Percentiles rank a stretch among this genome's conserved stretches.
These are phyloP conservation scores for Penicillium sp. DNA, from an alignment of 2,329 filamentous ascomycete species.

Conservation along the genomic window DNA sequence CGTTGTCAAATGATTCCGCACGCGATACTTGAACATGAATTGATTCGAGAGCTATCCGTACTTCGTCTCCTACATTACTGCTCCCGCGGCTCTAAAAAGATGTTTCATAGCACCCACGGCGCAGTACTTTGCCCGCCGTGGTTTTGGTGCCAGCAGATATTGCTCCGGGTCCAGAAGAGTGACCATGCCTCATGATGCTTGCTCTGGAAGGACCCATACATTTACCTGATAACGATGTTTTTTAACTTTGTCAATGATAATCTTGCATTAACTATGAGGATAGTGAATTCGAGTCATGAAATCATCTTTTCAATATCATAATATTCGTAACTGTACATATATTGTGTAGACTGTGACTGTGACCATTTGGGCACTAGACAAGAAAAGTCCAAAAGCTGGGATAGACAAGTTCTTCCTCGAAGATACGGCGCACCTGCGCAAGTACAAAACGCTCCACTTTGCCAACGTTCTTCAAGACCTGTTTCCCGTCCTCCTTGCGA, in stretches of 20 bases:
- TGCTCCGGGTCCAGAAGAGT: not conserved
- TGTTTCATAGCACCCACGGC: not conserved
- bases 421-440: constrained; percentile 92
- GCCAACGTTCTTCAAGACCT: constrained; percentile 95
- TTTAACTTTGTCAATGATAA: constrained; percentile 2
- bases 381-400: constrained; percentile 98
- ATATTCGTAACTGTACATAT: constrained; percentile 18
- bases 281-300: constrained; percentile 12
- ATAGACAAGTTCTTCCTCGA: constrained; percentile 98
- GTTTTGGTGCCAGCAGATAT: not conserved
- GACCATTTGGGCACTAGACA: constrained; percentile 50
- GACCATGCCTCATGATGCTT: constrained; percentile 1
- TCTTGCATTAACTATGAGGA: constrained; percentile 12
- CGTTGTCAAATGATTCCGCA: not conserved
- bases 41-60: constrained; percentile 5
- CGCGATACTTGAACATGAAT: not conserved
- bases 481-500: constrained; percentile 81
- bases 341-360: not conserved
- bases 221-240: not conserved
- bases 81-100: not conserved
- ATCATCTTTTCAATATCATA: constrained; percentile 10
- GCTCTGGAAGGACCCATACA: not conserved
- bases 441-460: constrained; percentile 98
- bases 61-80: not conserved
- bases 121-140: not conserved